Base-by-base conservation (phyloP, 371 early-diverging fungal species). In the Mortierella sp. region DNA sequence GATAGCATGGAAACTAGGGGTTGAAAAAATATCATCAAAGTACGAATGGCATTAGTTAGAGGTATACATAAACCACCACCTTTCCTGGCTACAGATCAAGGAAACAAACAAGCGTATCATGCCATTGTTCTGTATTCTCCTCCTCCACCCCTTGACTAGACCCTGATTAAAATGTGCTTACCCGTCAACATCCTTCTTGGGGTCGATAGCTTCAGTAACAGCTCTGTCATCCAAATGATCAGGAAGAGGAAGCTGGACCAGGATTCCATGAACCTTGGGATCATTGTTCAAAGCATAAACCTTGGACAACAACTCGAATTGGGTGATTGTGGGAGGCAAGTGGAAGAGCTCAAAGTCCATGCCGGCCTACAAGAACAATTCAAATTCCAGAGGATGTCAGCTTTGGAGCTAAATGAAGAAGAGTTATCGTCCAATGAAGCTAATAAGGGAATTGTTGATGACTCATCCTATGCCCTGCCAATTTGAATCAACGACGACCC, bases 141-240 rank as follows among this genome's bases (percentile, higher is more conserved):
- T 22, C 53, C 53, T 51, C 26, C 17, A n/a, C 7, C 29, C 60
- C 9, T 47, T 26, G 29, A 54, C 55, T 32, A 58, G 12, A 37
- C 29, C 3, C 12, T 17, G n/a, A 40, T 42, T 19, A 47, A 12
- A 34, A 31, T 64, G 2, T 23, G 17, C 82, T 70, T 88, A 93
- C 89, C 98, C 98, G 84, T 98, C 98, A 10, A 98, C 98, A 83
- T 98, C 98, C 84, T 97, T 98, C 76, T 88, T 84, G 29, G 89
- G 88, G 75, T 89, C 86, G 72, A 98, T 93, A 32, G 95, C 89
- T 75, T 97, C 95, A 29, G 94, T 92, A 40, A 97, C 88, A 29
- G 85, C 86, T 60, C 84, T 83, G 73, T 96, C 94, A 75, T 91
- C 90, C 66, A 97, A 83, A 68, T 92, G 92, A 15, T 83, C 84